A percentile compares a stretch with the other conserved stretches of the same genome.
phyloP scores from a whole-genome alignment of 225 moss, liverwort and hornwort species.

The Lunularia cruciata region DNA sequence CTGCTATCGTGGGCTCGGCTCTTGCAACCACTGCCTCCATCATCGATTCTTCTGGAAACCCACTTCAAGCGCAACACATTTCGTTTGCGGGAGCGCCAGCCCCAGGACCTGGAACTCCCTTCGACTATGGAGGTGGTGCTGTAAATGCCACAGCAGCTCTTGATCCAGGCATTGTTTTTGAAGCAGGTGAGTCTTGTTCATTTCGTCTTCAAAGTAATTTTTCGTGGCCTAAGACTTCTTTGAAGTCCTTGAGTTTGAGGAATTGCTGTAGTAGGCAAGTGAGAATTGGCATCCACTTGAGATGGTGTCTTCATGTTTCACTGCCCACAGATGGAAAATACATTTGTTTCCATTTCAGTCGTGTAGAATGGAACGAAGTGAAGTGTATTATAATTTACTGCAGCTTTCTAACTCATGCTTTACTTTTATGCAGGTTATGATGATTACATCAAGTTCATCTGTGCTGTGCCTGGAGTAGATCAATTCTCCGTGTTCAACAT shows the following conservation, averaged over 20 bases:
- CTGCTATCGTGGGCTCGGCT: slow-evolving; percentile 43
- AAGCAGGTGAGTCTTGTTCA: slow-evolving; percentile 41
- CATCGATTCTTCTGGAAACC: slow-evolving; percentile 31
- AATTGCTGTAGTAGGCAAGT: no score
- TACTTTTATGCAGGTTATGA: slow-evolving; percentile 40
- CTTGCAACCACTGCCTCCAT: slow-evolving; percentile 42
- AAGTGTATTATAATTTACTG: no score
- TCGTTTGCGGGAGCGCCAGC: slow-evolving; percentile 31
- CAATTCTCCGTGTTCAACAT: slow-evolving; percentile 33
- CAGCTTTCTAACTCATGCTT: no score
- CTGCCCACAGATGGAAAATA: no score
- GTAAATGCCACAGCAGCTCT: slow-evolving; percentile 52
- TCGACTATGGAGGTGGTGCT: slow-evolving; percentile 50
- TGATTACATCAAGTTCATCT: slow-evolving; percentile 51
- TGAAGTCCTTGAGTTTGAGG: no score
- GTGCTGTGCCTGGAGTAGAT: slow-evolving; percentile 43
- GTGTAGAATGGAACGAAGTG: no score
- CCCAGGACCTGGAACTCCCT: slow-evolving; percentile 34
- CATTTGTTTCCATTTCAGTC: no score
- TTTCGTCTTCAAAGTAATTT: no score
- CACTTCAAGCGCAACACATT: slow-evolving; percentile 41
- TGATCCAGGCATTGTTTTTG: slow-evolving; percentile 53
- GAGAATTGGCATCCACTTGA: no score
- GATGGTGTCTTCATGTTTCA: no score
- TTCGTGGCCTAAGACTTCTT: no score